Base-by-base conservation (phyloP, 106 monocot genomes). In the Dioscorea dumetorum region DNA sequence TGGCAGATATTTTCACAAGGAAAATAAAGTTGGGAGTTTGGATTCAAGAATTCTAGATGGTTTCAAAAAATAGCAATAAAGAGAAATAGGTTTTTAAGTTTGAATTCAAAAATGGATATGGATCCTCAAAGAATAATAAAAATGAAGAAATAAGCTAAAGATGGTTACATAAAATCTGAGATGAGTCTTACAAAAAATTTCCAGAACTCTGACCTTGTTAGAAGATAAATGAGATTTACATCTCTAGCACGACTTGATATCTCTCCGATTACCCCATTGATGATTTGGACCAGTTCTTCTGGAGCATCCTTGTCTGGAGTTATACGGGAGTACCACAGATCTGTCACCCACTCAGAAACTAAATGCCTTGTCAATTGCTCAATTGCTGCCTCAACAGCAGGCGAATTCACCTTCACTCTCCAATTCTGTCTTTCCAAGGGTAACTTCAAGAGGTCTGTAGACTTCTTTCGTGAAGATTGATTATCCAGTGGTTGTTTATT, bases 321-420 rank as follows among this genome's bases (percentile, higher is more conserved):
- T 74, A 99, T 79, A 33, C 82, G 88, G 8, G 84, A 82, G 70
- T 99, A 99, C 97, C 97, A 99, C 8, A 99, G 88, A 84, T 99
- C 83, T n/a, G 89, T 87, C 33, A 99, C 77, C 91, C 91, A 99
- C 70, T 99, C 97, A 75, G 89, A 82, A n/a, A 92, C 62, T 59
- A 99, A 53, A 68, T 99, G 97, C 24, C 92, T 82, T 33, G 88
- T 87, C 70, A 99, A 92, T 33, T 92, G 88, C 58, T 99, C 92
- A 69, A 92, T 84, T 71, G 97, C 97, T 70, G 73, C 87, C 73
- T 92, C 97, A 69, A 89, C 92, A 53, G 71, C 60, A 67, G 84
- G 82, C 18, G 89, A 90, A 66, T 99, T 85, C 72, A 99, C 89
- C 62, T 92, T 99, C 70, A 24, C 78, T 82, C 78, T 99, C 97